phyloP scores from a whole-genome alignment of 192 early-diverging fungal genomes.

The Oehlia diaphana region DNA sequence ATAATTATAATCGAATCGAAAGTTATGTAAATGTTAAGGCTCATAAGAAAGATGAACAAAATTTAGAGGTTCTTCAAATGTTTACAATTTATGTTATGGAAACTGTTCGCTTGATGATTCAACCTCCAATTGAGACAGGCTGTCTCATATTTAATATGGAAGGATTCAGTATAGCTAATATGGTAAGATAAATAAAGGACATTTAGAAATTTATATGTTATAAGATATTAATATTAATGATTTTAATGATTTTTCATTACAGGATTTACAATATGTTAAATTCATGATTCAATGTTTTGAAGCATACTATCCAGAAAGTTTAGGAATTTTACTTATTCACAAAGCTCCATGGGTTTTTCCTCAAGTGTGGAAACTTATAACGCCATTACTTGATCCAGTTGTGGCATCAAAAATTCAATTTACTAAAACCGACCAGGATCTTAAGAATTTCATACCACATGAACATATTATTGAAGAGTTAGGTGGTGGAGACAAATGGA shows the following conservation, averaged over 20 bases:
- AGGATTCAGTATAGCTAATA: constrained; percentile 43
- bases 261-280: constrained; percentile 56
- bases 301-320: constrained; percentile 88
- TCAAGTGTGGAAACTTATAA: constrained; percentile 81
- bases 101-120: constrained; percentile 62
- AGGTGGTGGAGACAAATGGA: constrained; percentile 59
- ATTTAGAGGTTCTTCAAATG: constrained; percentile 62
- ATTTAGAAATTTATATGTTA: not conserved
- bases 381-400: constrained; percentile 84
- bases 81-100: constrained; percentile 77
- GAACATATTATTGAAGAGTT: constrained; percentile 58
- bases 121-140: constrained; percentile 64
- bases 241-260: not conserved
- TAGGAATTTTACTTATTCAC: constrained; percentile 81
- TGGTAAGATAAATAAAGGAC: constrained; percentile 25
- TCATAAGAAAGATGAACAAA: constrained; percentile 61
- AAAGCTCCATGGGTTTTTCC: constrained; percentile 89
- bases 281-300: constrained; percentile 80
- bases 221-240: not conserved
- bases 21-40: constrained; percentile 52
- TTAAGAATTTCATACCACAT: constrained; percentile 62
- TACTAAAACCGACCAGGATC: constrained; percentile 58
- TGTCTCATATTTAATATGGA: constrained; percentile 48
- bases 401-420: constrained; percentile 87
- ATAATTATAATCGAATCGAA: not conserved